Percentiles rank a stretch among this genome's conserved stretches.
Conservation (phyloP, 2,329 filamentous ascomycete genomes). For the Colletotrichum eleusines region DNA sequence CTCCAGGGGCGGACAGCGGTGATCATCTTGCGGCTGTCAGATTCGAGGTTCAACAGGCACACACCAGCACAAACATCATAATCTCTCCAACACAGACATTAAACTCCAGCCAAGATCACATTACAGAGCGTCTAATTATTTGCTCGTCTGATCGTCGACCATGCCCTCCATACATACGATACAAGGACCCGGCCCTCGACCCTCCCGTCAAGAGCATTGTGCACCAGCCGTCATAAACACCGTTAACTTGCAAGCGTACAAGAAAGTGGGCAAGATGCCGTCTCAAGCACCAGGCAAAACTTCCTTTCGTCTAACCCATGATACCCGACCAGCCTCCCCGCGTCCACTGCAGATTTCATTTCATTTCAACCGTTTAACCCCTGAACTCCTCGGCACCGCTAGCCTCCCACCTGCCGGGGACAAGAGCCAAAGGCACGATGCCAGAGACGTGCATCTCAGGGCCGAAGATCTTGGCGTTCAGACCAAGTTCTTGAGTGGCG, state of each 20-base stretch:
- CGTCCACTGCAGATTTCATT: slow-evolving; percentile 33
- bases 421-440: slow-evolving; percentile 92
- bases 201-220: slow-evolving; percentile 40
- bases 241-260: slow-evolving; percentile 43
- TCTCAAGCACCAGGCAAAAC: slow-evolving; percentile 41
- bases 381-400: slow-evolving; percentile 72
- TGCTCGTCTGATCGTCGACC: slow-evolving; percentile 43
- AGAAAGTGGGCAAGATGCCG: slow-evolving; percentile 41
- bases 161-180: slow-evolving; percentile 43
- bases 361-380: slow-evolving; percentile 54
- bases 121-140: slow-evolving; percentile 44
- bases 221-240: slow-evolving; percentile 42
- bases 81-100: background rate
- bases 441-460: slow-evolving; percentile 96
- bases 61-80: background rate
- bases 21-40: background rate
- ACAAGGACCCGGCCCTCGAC: slow-evolving; percentile 42
- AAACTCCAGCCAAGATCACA: slow-evolving; percentile 42
- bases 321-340: slow-evolving; percentile 27
- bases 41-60: background rate
- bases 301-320: slow-evolving; percentile 38
- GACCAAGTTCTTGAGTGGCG: slow-evolving; percentile 91
- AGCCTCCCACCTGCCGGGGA: slow-evolving; percentile 73
- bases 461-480: slow-evolving; percentile 75
- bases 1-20: background rate